These are phyloP conservation scores for Mimosa pudica DNA, from an alignment of 306 rosid genomes.

Conservation along the genomic window DNA sequence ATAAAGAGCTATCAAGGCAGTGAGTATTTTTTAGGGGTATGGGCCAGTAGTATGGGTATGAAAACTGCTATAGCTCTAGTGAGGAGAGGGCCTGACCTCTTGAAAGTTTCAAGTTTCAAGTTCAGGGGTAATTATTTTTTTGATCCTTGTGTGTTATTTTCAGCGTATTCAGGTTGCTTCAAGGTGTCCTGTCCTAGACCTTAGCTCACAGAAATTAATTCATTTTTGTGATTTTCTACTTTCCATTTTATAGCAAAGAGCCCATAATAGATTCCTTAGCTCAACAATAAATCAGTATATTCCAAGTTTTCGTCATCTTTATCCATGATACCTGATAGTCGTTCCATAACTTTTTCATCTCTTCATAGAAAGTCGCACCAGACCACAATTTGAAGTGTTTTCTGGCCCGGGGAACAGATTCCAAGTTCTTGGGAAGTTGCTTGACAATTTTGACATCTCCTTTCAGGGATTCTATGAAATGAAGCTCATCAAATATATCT, in stretches of 20 bases:
- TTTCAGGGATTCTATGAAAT: slow-evolving; percentile 74
- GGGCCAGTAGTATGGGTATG: background rate
- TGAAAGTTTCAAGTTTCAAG: background rate
- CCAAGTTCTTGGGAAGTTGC: slow-evolving; percentile 77
- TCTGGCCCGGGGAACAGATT: slow-evolving; percentile 72
- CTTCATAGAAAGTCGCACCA: slow-evolving; percentile 79
- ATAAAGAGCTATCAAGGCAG: background rate
- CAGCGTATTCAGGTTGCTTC: slow-evolving; percentile 45
- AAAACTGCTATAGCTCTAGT: background rate
- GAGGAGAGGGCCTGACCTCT: background rate
- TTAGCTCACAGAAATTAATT: background rate
- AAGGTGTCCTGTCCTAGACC: slow-evolving; percentile 31
- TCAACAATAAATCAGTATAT: background rate
- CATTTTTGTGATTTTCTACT: background rate
- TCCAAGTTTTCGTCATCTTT: slow-evolving; percentile 3
- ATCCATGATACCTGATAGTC: slow-evolving; percentile 68
- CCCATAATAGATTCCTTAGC: background rate
- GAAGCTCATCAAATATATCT: slow-evolving; percentile 83
- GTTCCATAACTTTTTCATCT: slow-evolving; percentile 71
- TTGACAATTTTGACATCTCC: slow-evolving; percentile 66
- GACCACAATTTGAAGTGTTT: slow-evolving; percentile 91
- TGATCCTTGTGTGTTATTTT: background rate
- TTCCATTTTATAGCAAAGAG: background rate
- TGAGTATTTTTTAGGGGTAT: background rate
- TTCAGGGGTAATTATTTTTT: background rate